These are phyloP conservation scores for Dissoconium aciculare DNA, from an alignment of 2,329 filamentous ascomycete species.

Conservation along the genomic window DNA sequence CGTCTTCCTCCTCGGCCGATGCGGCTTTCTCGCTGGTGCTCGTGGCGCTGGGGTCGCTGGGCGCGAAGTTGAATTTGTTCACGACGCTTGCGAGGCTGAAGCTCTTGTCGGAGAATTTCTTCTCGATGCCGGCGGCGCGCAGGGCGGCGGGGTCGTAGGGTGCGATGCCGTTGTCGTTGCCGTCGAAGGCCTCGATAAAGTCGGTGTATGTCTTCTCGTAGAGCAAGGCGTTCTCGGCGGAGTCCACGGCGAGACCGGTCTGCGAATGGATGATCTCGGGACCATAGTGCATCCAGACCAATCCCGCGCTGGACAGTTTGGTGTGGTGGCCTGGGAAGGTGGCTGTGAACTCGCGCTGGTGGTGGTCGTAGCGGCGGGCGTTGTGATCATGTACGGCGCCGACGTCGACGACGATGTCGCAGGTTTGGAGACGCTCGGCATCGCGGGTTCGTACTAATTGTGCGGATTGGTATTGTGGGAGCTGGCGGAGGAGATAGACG, in stretches of 20 bases:
- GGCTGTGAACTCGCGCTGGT: conserved; percentile 79
- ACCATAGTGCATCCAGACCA: conserved; percentile 94
- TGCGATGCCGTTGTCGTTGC: conserved; percentile 90
- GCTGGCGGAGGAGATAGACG: conserved; percentile 82
- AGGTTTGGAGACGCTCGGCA: conserved; percentile 57
- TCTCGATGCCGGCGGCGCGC: conserved; percentile 55
- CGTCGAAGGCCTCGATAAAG: conserved; percentile 92
- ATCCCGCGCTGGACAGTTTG: conserved; percentile 82
- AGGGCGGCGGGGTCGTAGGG: conserved; percentile 60
- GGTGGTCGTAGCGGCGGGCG: conserved; percentile 79
- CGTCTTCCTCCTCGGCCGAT: conserved; percentile 55
- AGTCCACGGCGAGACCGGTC: conserved; percentile 44
- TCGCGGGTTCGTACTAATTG: conserved; percentile 77
- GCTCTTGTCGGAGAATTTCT: conserved; percentile 68
- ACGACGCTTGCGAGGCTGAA: conserved; percentile 79
- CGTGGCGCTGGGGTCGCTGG: conserved; percentile 26
- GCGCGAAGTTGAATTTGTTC: conserved; percentile 61
- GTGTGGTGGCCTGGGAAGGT: conserved; percentile 73
- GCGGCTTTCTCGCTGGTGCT: conserved; percentile 33
- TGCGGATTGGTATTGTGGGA: conserved; percentile 64
- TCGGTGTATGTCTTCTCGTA: conserved; percentile 82
- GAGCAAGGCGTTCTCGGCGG: conserved; percentile 55
- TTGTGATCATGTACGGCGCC: conserved; percentile 77
- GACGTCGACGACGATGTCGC: conserved; percentile 96
- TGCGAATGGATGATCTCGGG: conserved; percentile 61